These are phyloP conservation scores for Diversispora eburnea DNA, from an alignment of 192 early-diverging fungal species.

Conservation along the genomic window DNA sequence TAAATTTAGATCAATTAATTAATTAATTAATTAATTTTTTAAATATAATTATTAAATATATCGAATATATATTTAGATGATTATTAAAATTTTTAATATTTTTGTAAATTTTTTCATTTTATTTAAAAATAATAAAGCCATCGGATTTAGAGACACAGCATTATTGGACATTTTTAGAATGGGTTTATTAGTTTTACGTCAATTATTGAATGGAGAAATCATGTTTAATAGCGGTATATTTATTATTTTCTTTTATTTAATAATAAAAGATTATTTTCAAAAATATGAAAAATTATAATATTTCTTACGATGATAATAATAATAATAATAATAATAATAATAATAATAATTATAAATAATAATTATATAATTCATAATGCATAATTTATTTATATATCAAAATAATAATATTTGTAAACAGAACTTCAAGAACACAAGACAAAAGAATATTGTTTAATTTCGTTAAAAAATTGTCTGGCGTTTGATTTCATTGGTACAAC, in stretches of 20 bases:
- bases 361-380: no score
- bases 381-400: no score
- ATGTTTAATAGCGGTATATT: constrained; percentile 41
- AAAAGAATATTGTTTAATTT: constrained; percentile 51
- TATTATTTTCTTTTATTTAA: not conserved
- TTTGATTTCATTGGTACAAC: constrained; percentile 83
- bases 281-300: not conserved
- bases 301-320: no score
- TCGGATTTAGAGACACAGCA: constrained; percentile 58
- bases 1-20: not conserved
- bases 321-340: no score
- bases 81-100: not conserved
- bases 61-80: not conserved
- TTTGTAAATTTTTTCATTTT: not conserved
- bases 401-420: not conserved
- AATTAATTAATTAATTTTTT: not conserved
- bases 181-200: constrained; percentile 36
- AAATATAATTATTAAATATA: not conserved
- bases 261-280: not conserved
- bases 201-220: constrained; percentile 37
- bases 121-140: constrained; percentile 33
- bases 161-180: constrained; percentile 56
- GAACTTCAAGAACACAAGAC: constrained; percentile 33
- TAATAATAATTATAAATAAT: no score
- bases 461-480: constrained; percentile 64